Base-by-base conservation (phyloP, 805 yeast species). In the Ogataea parapolymorpha region DNA sequence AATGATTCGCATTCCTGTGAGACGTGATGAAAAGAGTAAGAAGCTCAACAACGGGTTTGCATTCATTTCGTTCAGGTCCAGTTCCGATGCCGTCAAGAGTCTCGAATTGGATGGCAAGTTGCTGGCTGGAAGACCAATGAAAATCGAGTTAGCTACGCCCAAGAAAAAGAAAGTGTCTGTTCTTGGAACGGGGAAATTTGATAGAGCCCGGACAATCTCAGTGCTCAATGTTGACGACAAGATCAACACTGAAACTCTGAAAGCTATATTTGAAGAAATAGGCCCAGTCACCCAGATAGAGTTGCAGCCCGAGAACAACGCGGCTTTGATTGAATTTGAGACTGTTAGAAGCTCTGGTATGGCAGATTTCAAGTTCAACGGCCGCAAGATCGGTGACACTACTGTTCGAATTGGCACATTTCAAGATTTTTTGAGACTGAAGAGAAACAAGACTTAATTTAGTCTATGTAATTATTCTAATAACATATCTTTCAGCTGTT, bases 31-130 rank as follows among this genome's bases (percentile, higher is more conserved):
- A 31, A 51, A 54, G 4, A 59, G 62, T 6, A 64, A 58, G 22
- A 53, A 58, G 5, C 58, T 62, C 2, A 72, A 80, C 53, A 78
- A 77, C 33, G 90, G 91, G 0, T 80, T 72, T 57, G 95, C 82
- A 0, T 84, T 85, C 54, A 62, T 85, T 0, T 65, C 75, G 0
- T 84, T 77, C 50, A 42, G 53, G 2, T 55, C 59, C 3, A 30
- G 32, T 7, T 69, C 66, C 1, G 71, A 68, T 3, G 85, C 88
- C 0, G 53, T 61, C 0, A 55, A 56, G 3, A 79, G 87, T 0
- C 47, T 80, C 1, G 29, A 48, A 10, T 46, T 71, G 34, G 67
- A 79, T 46, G 65, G 68, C 7, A 49, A 62, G 0, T 58, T 61
- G 3, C 45, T 82, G 2, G 68, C 67, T 28, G 80, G 73, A 0